Base-by-base conservation (phyloP, 192 early-diverging fungal genomes). In the Backusella sp. region DNA sequence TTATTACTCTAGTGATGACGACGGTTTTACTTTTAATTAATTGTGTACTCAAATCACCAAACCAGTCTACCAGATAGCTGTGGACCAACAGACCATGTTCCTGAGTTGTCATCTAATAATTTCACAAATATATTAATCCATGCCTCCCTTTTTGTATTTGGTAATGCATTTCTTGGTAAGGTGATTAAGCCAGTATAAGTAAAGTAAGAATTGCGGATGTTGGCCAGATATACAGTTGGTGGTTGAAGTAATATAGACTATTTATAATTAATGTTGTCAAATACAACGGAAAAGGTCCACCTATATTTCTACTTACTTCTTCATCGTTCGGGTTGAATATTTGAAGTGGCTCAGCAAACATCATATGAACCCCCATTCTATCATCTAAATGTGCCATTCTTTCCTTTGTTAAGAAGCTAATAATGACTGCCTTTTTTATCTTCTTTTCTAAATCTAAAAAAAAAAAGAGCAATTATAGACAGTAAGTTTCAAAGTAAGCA, bases 111-210 rank as follows among this genome's bases (percentile, higher is more conserved):
- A 77, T 77, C 76, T 42, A 77, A n/a, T 23, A 77, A 39, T 26
- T 72, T 71, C 17, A 77, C 76, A 32, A 77, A 66, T 26, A 77
- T 68, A 37, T 77, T 77, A 6, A 77, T 66, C 76, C 76, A 77
- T 23, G 39, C 76, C 8, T 59, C 74, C 21, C 36, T 49, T 19
- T 15, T 65, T 21, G 28, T 46, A 12, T 49, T 46, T 68, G 65
- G n/a, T 37, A 30, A 30, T 6, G 52, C n/a, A 2, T 53, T 70
- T 36, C 49, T 17, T 35, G 76, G 71, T 19, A 77, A 35, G 34
- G 41, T 71, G 11, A 77, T n/a, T 3, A 77, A 46, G 15, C 76
- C 76, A 41, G 71, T 77, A 35, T 56, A 72, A 14, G 76, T 67
- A 26, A 77, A 77, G 15, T 77, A 77, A 34, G 70, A 67, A 26